Base-by-base conservation (phyloP, 2,329 filamentous ascomycete genomes). In the Alternaria sp. region DNA sequence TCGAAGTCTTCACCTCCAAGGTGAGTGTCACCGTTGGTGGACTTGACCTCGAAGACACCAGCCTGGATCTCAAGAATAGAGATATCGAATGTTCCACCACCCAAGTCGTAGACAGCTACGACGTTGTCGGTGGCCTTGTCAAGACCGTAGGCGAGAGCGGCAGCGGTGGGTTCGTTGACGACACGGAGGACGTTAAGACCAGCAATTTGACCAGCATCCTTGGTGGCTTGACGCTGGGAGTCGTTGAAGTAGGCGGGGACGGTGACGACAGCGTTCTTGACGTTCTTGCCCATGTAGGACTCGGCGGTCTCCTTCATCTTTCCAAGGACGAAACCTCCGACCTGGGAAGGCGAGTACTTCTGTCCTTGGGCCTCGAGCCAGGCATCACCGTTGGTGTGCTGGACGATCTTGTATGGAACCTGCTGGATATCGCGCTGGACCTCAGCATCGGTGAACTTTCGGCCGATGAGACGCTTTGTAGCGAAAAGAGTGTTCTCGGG, bases 301-400 rank as follows among this genome's bases (percentile, higher is more conserved):
- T 97, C 94, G 71, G 95, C 95, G 56, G 95, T 98, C 88, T 97
- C 95, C 90, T 97, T 97, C 95, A 97, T 97, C 89, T 98, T 97
- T 83, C 94, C 91, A 76, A 98, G 89, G 71, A 97, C 88, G 83
- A 97, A 97, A 79, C 94, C 95, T 88, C 95, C 95, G 70, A 98
- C 93, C 84, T 98, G 95, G n/a, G 94, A 97, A 61, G 95, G 95
- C 71, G 94, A 97, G 87, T 97, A 97, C 83, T 94, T 97, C 84
- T 97, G 90, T 79, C 90, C 94, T 74, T 94, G 93, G 75, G 94
- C 92, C 83, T 94, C 89, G 69, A 98, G 92, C 95, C 95, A 97
- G 68, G 95, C 95, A 80, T 97, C 95, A 75, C 95, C 95, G 82
- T 97, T 97, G 85, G 85, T 89, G 89, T 97, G 95, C 86, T 97